Evolutionary conservation across 2,329 filamentous ascomycete genomes (phyloP), one percentile per base, ranked within the genome.

Genomic region (Colletotrichum trifolii): DNA sequence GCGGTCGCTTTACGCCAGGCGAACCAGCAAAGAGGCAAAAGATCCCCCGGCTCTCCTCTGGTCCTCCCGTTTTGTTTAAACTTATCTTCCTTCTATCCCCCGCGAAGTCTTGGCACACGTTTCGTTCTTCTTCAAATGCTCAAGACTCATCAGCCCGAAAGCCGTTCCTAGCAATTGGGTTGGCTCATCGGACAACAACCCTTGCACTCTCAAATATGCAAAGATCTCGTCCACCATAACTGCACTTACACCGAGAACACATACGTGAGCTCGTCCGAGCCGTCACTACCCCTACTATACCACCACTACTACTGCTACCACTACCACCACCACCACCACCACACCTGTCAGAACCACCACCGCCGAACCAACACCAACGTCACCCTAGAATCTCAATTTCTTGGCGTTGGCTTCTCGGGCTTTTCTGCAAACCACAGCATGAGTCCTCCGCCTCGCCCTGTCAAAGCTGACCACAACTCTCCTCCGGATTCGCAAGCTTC

Each of bases 281-380:
- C 34, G 40, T 61, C 40, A 55, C 56, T 25, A 25, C 25, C 25
- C 25, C 25, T 25, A 35, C n/a, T 15, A 13, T 40, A 15, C 13
- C 11, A 25, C 25, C 33, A 43, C 39, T 4, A 43, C 39, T 17
- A 45, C 52, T 10, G 13, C 43, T 39, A 36, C 43, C 43, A 25
- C 43, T 39, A 36, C 43, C 43, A 25, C n/a, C 13, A 35, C 10
- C 47, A 15, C 13, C 11, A 25, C 25, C 38, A 43, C 39, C 5
- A 43, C 39, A 17, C 43, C 52, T 10, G 25, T 17, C 53, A 36
- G 36, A 43, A 49, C n/a, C 25, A 35, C 13, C 50, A 56, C 25
- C 39, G 39, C 52, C 34, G 67, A 69, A 55, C n/a, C 67, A 52
- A 68, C 68, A 45, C 68, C 68, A 9, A 63, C 67, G 25, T 66